Evolutionary conservation across 164 flowering plant species (phyloP).

Genomic region (Warburgia ugandensis): DNA sequence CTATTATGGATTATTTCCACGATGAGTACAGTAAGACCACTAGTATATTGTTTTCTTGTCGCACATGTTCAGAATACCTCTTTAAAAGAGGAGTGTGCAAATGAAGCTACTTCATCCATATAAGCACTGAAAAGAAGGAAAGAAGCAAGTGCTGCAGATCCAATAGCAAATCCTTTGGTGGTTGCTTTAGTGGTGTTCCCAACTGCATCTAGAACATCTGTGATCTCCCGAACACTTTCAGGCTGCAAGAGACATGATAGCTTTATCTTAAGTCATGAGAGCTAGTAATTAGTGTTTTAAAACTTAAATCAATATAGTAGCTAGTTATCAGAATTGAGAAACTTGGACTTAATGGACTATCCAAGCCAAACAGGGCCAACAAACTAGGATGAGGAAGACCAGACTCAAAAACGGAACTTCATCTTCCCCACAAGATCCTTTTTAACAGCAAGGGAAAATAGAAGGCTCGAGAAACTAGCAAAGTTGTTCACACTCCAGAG

Average conservation of each 20-base stretch:
- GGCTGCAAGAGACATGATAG: slow-evolving; percentile 45
- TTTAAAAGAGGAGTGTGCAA: slow-evolving; percentile 64
- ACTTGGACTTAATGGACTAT: neutral
- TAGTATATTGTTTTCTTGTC: too few relatives aligned
- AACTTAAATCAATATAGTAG: slow-evolving; percentile 1
- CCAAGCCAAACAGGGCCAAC: too few relatives aligned
- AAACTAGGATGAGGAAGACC: neutral
- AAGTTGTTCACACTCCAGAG: too few relatives aligned
- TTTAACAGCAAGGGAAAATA: too few relatives aligned
- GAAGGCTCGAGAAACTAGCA: too few relatives aligned
- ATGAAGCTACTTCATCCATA: slow-evolving; percentile 95
- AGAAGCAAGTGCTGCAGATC: slow-evolving; percentile 98
- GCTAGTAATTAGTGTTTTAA: neutral
- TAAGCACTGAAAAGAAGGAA: slow-evolving; percentile 97
- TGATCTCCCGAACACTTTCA: slow-evolving; percentile 95
- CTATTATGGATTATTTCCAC: neutral
- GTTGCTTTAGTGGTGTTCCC: slow-evolving; percentile 99
- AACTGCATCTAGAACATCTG: slow-evolving; percentile 96
- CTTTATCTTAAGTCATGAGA: neutral
- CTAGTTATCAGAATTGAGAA: neutral
- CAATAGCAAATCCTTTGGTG: slow-evolving; percentile 98
- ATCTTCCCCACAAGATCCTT: neutral
- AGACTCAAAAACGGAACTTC: neutral
- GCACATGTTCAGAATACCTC: slow-evolving; percentile 35
- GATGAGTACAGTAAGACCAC: too few relatives aligned